These are phyloP conservation scores for Metschnikowia corniflorae DNA, from an alignment of 805 yeast species.

Conservation along the genomic window DNA sequence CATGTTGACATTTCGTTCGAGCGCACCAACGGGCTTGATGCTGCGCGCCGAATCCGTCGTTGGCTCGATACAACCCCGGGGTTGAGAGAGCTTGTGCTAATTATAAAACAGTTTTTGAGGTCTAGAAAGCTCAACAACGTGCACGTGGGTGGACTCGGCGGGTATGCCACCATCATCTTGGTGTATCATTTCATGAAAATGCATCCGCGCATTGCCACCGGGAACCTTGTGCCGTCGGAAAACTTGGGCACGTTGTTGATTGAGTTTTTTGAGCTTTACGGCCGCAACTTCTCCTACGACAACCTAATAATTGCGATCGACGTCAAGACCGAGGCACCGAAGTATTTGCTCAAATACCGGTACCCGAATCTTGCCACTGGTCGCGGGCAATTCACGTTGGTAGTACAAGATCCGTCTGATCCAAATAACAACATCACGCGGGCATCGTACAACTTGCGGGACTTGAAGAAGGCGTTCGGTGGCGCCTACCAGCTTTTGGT, in stretches of 20 bases:
- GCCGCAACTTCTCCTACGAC: constrained; percentile 84
- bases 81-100: constrained; percentile 72
- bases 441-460: constrained; percentile 76
- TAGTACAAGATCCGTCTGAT: constrained; percentile 89
- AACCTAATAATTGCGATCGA: constrained; percentile 66
- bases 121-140: constrained; percentile 80
- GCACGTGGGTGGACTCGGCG: constrained; percentile 92
- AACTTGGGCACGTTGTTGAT: constrained; percentile 83
- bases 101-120: constrained; percentile 80
- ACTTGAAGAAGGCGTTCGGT: constrained; percentile 78
- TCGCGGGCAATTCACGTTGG: constrained; percentile 57
- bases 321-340: constrained; percentile 47
- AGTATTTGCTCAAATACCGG: constrained; percentile 58
- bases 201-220: constrained; percentile 74
- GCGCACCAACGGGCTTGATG: constrained; percentile 73
- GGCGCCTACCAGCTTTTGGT: constrained; percentile 81
- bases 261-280: constrained; percentile 91
- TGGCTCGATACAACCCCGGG: constrained; percentile 80
- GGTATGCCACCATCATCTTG: constrained; percentile 86
- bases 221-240: constrained; percentile 61
- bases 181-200: constrained; percentile 71
- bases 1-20: constrained; percentile 91
- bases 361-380: constrained; percentile 49
- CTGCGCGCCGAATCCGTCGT: constrained; percentile 69
- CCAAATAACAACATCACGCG: constrained; percentile 77